Base-by-base conservation (phyloP, 106 monocot species). In the Phalaenopsis aphrodite region DNA sequence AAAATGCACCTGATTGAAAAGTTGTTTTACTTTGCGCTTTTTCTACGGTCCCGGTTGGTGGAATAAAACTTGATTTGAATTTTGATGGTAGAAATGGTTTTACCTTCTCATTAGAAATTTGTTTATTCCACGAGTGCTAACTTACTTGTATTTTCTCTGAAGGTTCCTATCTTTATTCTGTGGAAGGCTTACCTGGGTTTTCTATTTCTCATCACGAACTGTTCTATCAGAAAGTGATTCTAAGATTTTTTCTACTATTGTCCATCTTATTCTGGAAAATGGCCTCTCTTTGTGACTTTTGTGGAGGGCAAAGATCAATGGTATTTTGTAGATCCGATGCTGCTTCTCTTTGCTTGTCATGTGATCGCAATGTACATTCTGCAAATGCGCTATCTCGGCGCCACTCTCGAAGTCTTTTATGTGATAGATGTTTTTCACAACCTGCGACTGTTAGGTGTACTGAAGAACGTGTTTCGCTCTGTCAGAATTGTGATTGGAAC, bases 301-400 rank as follows among this genome's bases (percentile, higher is more conserved):
- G 96, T 72, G 84, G 87, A 75, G 90, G 88, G 16, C 90, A 94
- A 83, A 88, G 90, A 64, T 75, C 96, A n/a, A 87, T 92, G 86
- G 82, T 97, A 8, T 92, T 94, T 79, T 97, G 96, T 81, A 67
- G 87, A 72, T 97, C 96, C 56, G 94, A 97, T 84, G 87, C 88
- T 65, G 96, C 96, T 6, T 92, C 84, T 68, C 83, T 97, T 65
- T 97, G 96, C 83, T 81, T 97, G 68, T 92, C 91, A 10, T 97
- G 96, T 80, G 96, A 97, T 49, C 93, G 88, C 65, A 92, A 87
- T 74, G 87, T 97, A 23, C 96, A 97, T 78, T 89, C 93, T 41
- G 94, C 96, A 41, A 97, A 97, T 86, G 90, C 96, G 4, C 88
- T 97, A 42, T 94, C 96, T 3, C 79, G 73, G 61, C 87, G 94